These are phyloP conservation scores for Blumeria graminis DNA, from an alignment of 2,329 filamentous ascomycete species.

Conservation along the genomic window DNA sequence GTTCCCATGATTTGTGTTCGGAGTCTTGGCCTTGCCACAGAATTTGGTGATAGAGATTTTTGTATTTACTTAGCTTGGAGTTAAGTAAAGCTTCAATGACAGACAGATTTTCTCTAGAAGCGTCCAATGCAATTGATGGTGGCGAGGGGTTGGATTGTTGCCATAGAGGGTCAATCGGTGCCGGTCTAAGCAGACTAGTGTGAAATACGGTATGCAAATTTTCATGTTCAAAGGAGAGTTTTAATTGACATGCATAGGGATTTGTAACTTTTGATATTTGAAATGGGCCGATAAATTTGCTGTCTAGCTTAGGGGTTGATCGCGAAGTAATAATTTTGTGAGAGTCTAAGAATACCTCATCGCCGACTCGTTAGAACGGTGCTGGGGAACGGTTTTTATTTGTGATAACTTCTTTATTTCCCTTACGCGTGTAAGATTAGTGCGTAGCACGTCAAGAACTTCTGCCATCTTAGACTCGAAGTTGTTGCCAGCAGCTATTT, in stretches of 20 bases:
- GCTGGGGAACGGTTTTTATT: neutral
- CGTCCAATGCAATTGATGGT: neutral
- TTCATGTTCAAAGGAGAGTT: too few species aligned
- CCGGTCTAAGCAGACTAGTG: too few species aligned
- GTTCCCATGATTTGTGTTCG: neutral
- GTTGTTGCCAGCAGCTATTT: too few species aligned
- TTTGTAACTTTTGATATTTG: too few species aligned
- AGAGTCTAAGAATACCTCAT: neutral
- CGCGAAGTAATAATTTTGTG: neutral
- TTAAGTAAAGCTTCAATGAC: neutral
- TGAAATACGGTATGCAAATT: neutral
- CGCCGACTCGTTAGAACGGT: neutral
- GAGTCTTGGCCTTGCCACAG: neutral
- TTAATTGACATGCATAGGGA: neutral
- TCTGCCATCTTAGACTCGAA: too few species aligned
- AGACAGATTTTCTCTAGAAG: neutral
- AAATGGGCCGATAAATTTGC: too few species aligned
- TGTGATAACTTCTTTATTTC: too few species aligned
- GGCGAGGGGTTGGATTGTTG: neutral
- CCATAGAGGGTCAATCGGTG: neutral
- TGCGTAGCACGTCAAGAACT: neutral
- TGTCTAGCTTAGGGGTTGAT: neutral
- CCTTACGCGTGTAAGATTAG: too few species aligned
- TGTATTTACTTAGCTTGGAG: neutral
- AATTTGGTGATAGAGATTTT: neutral